Base-by-base conservation (phyloP, 1,139 yeast species). In the Candida sp. region DNA sequence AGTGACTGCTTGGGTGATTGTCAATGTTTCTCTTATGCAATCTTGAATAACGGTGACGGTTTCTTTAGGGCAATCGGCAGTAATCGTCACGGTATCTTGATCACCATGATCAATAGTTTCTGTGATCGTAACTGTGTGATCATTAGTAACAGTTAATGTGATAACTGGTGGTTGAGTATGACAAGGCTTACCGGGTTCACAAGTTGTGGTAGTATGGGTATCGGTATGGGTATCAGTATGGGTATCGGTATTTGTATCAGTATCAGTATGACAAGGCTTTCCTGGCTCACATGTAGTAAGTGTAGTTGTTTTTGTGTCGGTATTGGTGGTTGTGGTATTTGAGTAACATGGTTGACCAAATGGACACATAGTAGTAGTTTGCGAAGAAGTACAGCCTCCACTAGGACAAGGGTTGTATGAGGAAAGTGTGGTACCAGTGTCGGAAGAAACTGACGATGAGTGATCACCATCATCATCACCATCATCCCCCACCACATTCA, bases 11-110 rank as follows among this genome's bases (percentile, higher is more conserved):
- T 32, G 36, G 22, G 43, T 15, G 38, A 49, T 44, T 22, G 48
- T 48, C 30, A 45, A 29, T 29, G 40, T 36, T 5, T 34, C 15
- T 46, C 37, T 40, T 40, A 50, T 52, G 43, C 56, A 55, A 36
- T 56, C 53, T 53, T 50, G 44, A 15, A 53, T 45, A 25, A 51
- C 55, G 11, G 46, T 44, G 9, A 45, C 39, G 11, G 46, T 44
- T n/a, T 45, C 39, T 21, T 43, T 47, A 49, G 56, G 52, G 32
- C 48, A 45, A 36, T 55, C 53, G 43, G 50, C 43, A 35, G 55
- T 52, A 39, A 52, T 47, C 23, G 49, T 36, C 5, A 33, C 38
- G 19, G 46, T 39, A 9, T 38, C 33, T 7, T 35, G 22, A 36
- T 41, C 36, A 21, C 29, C 32, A 36, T 22, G 41, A 21, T 38